Base-by-base conservation (phyloP, 192 early-diverging fungal species). In the Coemansia sp. region DNA sequence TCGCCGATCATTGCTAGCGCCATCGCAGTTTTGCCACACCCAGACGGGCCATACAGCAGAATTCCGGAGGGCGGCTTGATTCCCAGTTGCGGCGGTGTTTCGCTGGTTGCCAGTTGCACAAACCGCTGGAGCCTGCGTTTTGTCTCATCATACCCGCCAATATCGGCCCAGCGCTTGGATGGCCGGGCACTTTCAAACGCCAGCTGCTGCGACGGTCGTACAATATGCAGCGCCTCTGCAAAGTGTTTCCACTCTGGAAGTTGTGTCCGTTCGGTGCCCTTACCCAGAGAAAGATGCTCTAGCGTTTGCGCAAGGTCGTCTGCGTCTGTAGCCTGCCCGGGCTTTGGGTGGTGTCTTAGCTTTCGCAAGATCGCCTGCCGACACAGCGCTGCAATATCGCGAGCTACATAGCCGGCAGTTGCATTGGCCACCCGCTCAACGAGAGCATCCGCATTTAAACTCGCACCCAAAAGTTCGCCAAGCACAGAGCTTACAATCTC, bases 21-120 rank as follows among this genome's bases (percentile, higher is more conserved):
- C 33, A 98, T 58, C 18, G 85, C 63, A 0, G 95, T 93, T 62
- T 98, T 98, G 35, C 96, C 96, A 60, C 95, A 97, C 16, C 94
- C 95, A 19, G 93, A 84, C 6, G 96, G 93, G 0, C 96, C 96
- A 56, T 95, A 90, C 4, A 98, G 80, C 29, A 98, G 64, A n/a
- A 98, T 62, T 5, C 96, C 96, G 10, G 86, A 77, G 0, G 92
- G 88, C 6, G 92, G 87, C 16, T 64, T 68, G 4, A 92, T 79
- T 0, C 95, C 95, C 28, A 95, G 74, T 30, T 58, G 46, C 5
- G 62, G 55, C 72, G 18, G 84, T 69, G 12, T 82, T 68, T 35
- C 85, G 52, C 18, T 88, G 18, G 27, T 91, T 81, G 69, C 65
- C 65, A 86, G 80, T 19, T 67, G 61, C 27, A 90, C 78, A 14